Evolutionary conservation across 495 filamentous ascomycete genomes (phyloP).

Genomic region (Aspergillus nanangensis): DNA sequence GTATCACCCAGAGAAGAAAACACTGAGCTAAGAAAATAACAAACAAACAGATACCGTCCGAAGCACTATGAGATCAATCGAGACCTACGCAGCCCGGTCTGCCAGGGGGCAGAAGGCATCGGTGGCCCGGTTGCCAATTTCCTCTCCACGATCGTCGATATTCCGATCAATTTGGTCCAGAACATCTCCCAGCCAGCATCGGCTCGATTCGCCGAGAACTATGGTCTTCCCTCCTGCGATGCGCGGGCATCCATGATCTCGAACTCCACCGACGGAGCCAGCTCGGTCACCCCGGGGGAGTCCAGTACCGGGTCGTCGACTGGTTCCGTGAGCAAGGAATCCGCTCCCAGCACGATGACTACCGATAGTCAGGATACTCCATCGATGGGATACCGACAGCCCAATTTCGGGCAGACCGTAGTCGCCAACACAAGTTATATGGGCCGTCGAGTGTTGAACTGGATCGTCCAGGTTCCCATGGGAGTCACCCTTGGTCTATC

Average conservation of each 20-base stretch:
- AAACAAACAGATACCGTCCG: conserved; percentile 45
- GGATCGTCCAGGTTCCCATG: conserved; percentile 61
- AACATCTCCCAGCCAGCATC: conserved; percentile 9
- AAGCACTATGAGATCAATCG: conserved; percentile 58
- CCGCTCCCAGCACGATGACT: background rate
- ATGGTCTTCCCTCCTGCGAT: conserved; percentile 4
- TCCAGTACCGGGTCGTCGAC: background rate
- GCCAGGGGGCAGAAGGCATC: conserved; percentile 57
- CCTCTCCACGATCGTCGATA: conserved; percentile 71
- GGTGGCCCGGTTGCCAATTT: conserved; percentile 64
- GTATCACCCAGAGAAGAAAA: too few relatives aligned
- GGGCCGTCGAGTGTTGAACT: conserved; percentile 5
- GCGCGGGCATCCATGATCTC: background rate
- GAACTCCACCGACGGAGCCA: background rate
- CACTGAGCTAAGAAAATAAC: too few relatives aligned
- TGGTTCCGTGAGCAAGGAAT: background rate
- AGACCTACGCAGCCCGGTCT: conserved; percentile 60
- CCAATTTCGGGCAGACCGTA: background rate
- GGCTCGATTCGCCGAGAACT: conserved; percentile 8
- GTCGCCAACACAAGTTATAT: conserved; percentile 6
- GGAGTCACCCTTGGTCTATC: conserved; percentile 66
- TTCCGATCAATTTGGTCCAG: conserved; percentile 67
- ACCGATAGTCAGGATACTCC: background rate
- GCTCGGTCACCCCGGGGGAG: background rate
- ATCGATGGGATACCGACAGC: conserved; percentile 1